Percentiles rank a stretch among this genome's conserved stretches.
phyloP scores from a whole-genome alignment of 495 filamentous ascomycete genomes.

The Penicillium odoratum region DNA sequence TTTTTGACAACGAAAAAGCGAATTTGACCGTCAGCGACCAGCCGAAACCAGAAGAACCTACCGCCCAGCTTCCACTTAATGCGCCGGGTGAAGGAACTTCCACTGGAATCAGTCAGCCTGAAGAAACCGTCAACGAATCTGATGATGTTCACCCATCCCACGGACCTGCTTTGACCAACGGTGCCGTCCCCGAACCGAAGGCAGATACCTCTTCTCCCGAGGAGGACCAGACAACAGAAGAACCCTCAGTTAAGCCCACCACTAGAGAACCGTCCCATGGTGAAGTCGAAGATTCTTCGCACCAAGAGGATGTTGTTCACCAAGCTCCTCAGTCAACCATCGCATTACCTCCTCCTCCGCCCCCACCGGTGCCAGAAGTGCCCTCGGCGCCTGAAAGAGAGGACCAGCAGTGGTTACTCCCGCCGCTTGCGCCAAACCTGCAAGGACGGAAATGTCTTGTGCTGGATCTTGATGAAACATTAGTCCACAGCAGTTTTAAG shows the following conservation, averaged over 20 bases:
- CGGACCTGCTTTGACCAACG: constrained; percentile 8
- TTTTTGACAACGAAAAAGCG: constrained; percentile 53
- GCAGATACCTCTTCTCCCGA: constrained; percentile 12
- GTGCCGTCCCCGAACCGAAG: constrained; percentile 17
- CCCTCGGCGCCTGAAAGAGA: constrained; percentile 36
- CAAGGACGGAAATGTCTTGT: constrained; percentile 91
- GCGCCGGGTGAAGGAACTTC: constrained; percentile 30
- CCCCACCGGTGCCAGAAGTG: constrained; percentile 39
- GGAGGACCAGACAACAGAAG: constrained; percentile 13
- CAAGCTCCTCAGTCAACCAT: constrained; percentile 30
- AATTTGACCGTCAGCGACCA: constrained; percentile 37
- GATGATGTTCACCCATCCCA: not conserved
- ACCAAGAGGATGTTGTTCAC: constrained; percentile 30
- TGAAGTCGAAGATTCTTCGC: constrained; percentile 19
- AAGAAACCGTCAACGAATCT: constrained; percentile 8
- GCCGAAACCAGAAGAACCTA: constrained; percentile 28
- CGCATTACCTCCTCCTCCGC: constrained; percentile 61
- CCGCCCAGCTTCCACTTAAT: constrained; percentile 14
- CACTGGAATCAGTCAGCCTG: constrained; percentile 16
- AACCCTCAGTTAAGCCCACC: constrained; percentile 13
- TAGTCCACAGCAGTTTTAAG: constrained; percentile 99
- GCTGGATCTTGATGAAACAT: constrained; percentile 94
- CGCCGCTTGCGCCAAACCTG: constrained; percentile 72
- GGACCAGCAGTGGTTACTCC: constrained; percentile 71
- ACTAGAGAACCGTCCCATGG: constrained; percentile 15